phyloP scores from a whole-genome alignment of 306 rosid genomes.

The Lotus japonicus region DNA sequence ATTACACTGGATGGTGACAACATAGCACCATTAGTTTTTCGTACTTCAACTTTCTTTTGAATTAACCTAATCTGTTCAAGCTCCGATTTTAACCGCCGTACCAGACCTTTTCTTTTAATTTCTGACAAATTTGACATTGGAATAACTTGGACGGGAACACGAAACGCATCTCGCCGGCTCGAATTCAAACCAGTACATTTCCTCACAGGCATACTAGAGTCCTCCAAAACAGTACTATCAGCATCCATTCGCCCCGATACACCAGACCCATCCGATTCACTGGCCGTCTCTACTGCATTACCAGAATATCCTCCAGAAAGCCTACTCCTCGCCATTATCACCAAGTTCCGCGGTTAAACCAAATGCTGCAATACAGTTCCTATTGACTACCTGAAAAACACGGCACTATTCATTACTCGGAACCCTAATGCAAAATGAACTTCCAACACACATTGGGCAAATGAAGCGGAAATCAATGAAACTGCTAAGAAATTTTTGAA shows the following conservation, averaged over 20 bases:
- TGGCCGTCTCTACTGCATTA: constrained; percentile 33
- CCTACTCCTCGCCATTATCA: constrained; percentile 41
- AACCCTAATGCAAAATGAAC: neutral
- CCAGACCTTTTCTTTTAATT: constrained; percentile 43
- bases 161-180: constrained; percentile 23
- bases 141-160: constrained; percentile 45
- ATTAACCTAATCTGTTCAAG: constrained; percentile 47
- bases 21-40: constrained; percentile 31
- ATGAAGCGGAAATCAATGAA: neutral
- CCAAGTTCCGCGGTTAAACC: neutral
- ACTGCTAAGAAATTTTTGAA: neutral
- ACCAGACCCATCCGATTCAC: constrained; percentile 61
- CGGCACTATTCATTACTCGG: neutral
- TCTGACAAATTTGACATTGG: constrained; percentile 45
- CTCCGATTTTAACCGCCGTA: constrained; percentile 41
- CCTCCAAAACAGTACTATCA: constrained; percentile 49
- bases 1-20: constrained; percentile 57
- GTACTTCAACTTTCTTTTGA: constrained; percentile 49
- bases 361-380: neutral
- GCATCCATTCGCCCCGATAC: constrained; percentile 53
- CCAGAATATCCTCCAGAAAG: constrained; percentile 47
- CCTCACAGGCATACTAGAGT: constrained; percentile 41
- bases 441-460: neutral
- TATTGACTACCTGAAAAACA: neutral
- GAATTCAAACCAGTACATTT: constrained; percentile 49